Evolutionary conservation across 2,329 filamentous ascomycete genomes (phyloP).

Genomic region (Aspergillus nomiae): DNA sequence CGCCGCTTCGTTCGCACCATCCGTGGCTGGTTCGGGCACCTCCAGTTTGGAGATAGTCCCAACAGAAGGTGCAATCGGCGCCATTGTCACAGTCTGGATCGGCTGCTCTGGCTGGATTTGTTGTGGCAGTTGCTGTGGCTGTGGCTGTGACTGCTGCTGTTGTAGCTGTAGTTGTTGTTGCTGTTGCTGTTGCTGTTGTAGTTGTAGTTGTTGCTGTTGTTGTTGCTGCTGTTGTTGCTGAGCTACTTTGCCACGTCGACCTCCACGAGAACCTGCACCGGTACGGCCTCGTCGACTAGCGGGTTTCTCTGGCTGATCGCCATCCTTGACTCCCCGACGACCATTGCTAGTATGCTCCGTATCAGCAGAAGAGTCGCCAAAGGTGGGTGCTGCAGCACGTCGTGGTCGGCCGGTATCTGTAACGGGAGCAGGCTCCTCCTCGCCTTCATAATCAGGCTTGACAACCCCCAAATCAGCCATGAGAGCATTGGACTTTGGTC

Average conservation of each 20-base stretch:
- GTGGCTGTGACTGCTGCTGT: slow-evolving; percentile 24
- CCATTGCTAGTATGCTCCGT: slow-evolving; percentile 30
- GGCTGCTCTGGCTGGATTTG: slow-evolving; percentile 14
- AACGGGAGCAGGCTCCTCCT: slow-evolving; percentile 47
- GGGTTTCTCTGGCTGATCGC: slow-evolving; percentile 39
- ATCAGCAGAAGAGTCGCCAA: slow-evolving; percentile 44
- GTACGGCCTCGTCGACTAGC: slow-evolving; percentile 35
- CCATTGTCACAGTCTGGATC: neutral
- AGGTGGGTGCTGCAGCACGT: slow-evolving; percentile 53
- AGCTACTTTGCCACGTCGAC: slow-evolving; percentile 35
- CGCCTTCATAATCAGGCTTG: slow-evolving; percentile 47
- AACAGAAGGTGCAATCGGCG: slow-evolving; percentile 19
- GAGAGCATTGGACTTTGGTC: slow-evolving; percentile 51
- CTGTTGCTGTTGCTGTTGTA: slow-evolving; percentile 12
- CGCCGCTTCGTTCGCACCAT: slow-evolving; percentile 20
- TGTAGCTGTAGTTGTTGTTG: slow-evolving; percentile 17
- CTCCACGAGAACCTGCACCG: slow-evolving; percentile 36
- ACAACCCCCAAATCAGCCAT: slow-evolving; percentile 50
- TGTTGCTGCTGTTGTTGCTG: slow-evolving; percentile 30
- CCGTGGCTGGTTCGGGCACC: slow-evolving; percentile 20
- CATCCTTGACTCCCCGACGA: slow-evolving; percentile 39
- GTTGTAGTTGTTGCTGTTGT: slow-evolving; percentile 21
- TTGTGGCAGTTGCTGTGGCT: slow-evolving; percentile 21
- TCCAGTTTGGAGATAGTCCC: slow-evolving; percentile 31
- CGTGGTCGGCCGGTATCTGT: slow-evolving; percentile 54